These are phyloP conservation scores for Lachancea waltii DNA, from an alignment of 805 yeast genomes.

Conservation along the genomic window DNA sequence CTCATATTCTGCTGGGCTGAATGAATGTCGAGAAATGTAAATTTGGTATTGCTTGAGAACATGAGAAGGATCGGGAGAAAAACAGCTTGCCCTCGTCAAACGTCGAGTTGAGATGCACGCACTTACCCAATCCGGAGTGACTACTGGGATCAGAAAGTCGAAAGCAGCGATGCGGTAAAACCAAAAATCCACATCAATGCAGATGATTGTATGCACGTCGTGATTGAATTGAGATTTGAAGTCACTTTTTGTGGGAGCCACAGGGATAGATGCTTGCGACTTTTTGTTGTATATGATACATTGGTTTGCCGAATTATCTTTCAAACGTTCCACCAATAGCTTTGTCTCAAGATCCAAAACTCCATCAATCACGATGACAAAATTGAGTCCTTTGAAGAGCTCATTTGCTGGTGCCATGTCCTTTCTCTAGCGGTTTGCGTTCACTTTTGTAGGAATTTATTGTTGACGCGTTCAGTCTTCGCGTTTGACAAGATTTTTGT, in stretches of 20 bases:
- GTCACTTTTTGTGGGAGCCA: constrained; percentile 1
- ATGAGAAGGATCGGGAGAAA: constrained; percentile 64
- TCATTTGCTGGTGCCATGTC: constrained; percentile 3
- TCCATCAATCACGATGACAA: constrained; percentile 14
- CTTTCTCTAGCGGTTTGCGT: neutral
- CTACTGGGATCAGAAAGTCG: constrained; percentile 29
- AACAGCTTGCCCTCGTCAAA: constrained; percentile 31
- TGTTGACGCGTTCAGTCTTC: constrained; percentile 1
- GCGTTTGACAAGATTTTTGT: neutral
- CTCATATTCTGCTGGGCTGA: constrained; percentile 59
- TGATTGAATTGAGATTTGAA: constrained; percentile 6
- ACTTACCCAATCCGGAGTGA: constrained; percentile 23
- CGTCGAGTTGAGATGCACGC: constrained; percentile 18
- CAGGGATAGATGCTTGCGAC: neutral
- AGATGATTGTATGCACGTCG: constrained; percentile 23
- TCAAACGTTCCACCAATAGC: constrained; percentile 9
- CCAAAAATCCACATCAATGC: constrained; percentile 20
- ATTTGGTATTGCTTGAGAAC: constrained; percentile 57
- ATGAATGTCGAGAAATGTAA: constrained; percentile 51
- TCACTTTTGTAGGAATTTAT: neutral
- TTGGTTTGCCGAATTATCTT: constrained; percentile 13
- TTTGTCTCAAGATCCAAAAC: constrained; percentile 7
- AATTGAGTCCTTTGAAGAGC: constrained; percentile 19
- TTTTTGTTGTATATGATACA: constrained; percentile 7
- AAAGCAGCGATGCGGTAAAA: constrained; percentile 26